Conservation (phyloP, 139 green algal species). For the Marvania coccoides region DNA sequence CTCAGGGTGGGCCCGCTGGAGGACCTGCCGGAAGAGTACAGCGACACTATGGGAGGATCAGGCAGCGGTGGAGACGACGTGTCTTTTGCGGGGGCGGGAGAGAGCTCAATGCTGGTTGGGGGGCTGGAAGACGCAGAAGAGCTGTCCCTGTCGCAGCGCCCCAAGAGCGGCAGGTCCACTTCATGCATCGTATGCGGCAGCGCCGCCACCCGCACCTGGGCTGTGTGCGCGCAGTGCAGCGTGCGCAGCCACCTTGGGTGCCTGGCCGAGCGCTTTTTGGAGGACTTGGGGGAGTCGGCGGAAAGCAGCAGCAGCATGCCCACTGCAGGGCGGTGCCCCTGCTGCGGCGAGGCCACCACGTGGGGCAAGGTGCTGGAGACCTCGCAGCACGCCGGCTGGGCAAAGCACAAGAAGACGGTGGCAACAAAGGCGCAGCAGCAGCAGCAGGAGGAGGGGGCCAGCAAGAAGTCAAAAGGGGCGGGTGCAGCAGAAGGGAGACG, state of each 20-base stretch:
- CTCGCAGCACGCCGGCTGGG: constrained; percentile 27
- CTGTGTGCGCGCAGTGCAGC: constrained; percentile 27
- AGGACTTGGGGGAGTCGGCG: neutral
- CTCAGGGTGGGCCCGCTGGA: constrained; percentile 44
- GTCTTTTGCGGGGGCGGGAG: neutral
- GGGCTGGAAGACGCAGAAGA: too few relatives aligned
- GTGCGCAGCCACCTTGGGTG: constrained; percentile 39
- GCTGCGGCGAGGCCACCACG: constrained; percentile 6
- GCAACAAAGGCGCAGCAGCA: neutral
- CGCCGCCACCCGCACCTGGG: constrained; percentile 26
- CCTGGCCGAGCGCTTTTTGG: constrained; percentile 38
- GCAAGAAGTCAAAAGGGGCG: neutral
- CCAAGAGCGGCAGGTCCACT: neutral
- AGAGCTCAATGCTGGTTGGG: neutral
- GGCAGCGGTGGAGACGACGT: neutral
- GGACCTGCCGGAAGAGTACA: neutral
- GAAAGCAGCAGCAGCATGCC: constrained; percentile 1
- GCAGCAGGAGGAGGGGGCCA: neutral
- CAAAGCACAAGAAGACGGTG: neutral
- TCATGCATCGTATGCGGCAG: constrained; percentile 30
- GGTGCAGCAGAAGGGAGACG: neutral
- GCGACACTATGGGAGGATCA: neutral
- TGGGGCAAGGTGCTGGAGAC: constrained; percentile 33
- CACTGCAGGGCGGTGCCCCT: constrained; percentile 22
- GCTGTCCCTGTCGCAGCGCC: too few relatives aligned